Conservation (phyloP, 345 rosid genomes). For the Raphanus raphanistrum region DNA sequence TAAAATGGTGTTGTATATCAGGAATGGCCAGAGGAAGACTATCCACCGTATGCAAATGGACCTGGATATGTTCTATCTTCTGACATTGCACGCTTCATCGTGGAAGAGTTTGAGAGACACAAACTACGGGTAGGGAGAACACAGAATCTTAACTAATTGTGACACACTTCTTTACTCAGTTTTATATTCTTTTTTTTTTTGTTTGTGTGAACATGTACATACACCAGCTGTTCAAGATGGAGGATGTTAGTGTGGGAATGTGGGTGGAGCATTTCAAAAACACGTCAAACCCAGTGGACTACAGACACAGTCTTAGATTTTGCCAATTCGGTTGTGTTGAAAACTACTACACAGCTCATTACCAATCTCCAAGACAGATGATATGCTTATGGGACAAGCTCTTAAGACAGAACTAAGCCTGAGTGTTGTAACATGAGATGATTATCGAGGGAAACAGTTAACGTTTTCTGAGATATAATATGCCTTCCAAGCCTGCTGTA, state of each 20-base stretch:
- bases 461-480: conserved; percentile 4
- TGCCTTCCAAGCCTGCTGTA: conserved; percentile 23
- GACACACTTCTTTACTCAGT: neutral
- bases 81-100: conserved; percentile 74
- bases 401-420: conserved; percentile 51
- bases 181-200: neutral
- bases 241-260: conserved; percentile 98
- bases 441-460: conserved; percentile 14
- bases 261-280: conserved; percentile 92
- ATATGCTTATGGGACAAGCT: conserved; percentile 84
- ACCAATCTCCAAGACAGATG: conserved; percentile 97
- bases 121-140: conserved; percentile 59
- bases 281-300: conserved; percentile 68
- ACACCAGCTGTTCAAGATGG: conserved; percentile 94
- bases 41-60: conserved; percentile 96
- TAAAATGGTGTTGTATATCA: conserved; percentile 31
- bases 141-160: neutral
- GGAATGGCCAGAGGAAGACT: conserved; percentile 98
- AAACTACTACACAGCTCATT: conserved; percentile 86
- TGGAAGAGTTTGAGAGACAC: conserved; percentile 73
- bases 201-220: neutral
- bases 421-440: conserved; percentile 87
- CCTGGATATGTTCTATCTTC: conserved; percentile 86
- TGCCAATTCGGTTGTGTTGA: conserved; percentile 92
- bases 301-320: conserved; percentile 77